Conservation (phyloP, 192 early-diverging fungal species). For the Linderina pennispora region DNA sequence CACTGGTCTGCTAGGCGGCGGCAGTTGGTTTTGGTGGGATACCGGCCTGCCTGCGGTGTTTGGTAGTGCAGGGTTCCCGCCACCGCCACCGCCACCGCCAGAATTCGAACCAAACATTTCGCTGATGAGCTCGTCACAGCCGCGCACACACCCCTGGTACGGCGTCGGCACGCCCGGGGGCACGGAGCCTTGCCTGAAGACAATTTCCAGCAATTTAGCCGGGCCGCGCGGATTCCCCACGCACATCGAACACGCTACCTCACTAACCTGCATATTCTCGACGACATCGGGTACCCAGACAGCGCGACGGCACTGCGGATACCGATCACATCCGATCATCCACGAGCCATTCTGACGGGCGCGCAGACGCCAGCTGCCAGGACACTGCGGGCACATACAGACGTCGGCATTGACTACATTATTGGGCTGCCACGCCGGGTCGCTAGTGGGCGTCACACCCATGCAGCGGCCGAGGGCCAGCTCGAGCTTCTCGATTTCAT, state of each 20-base stretch:
- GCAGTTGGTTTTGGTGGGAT: no score
- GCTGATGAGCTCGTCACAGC: constrained; percentile 41
- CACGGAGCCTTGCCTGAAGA: constrained; percentile 20
- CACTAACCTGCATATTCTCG: constrained; percentile 1
- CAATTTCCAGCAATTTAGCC: constrained; percentile 21
- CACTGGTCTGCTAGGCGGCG: no score
- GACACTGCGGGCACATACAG: constrained; percentile 15
- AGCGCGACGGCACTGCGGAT: constrained; percentile 40
- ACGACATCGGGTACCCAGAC: constrained; percentile 42
- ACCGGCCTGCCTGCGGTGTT: no score
- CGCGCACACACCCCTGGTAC: constrained; percentile 29
- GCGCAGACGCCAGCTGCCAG: constrained; percentile 9
- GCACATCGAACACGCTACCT: constrained; percentile 26
- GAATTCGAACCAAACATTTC: constrained; percentile 33
- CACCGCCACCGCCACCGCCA: no score
- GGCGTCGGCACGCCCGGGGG: constrained; percentile 23
- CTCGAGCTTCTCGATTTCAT: constrained; percentile 48
- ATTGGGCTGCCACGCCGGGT: constrained; percentile 6
- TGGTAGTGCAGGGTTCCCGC: no score
- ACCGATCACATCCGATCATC: constrained; percentile 44
- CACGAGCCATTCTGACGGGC: constrained; percentile 8
- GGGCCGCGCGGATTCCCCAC: constrained; percentile 1
- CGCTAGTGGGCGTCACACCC: constrained; percentile 5
- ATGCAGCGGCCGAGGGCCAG: constrained; percentile 35
- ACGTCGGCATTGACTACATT: constrained; percentile 4